Base-by-base conservation (phyloP, 2,329 filamentous ascomycete species). In the Curvularia eragrostidis region DNA sequence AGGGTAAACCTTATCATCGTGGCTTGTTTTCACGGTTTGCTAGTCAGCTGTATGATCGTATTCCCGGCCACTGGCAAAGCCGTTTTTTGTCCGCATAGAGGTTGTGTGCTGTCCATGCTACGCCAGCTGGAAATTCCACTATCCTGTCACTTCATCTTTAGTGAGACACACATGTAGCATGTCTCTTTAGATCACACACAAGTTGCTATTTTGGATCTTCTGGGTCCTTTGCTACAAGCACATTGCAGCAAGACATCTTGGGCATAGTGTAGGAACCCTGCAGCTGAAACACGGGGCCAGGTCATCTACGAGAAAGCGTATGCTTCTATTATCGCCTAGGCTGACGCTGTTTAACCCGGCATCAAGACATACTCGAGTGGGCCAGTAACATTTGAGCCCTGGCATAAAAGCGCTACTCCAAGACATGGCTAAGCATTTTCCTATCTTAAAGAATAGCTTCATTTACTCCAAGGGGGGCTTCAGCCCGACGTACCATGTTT, bases 401-500 rank as follows among this genome's bases (percentile, higher is more conserved):
- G 53, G 54, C 60, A 59, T 39, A 10, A 28, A 48, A 24, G 18
- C 46, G 52, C 36, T 51, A 39, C 39, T 54, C 46, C 42, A 30
- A 53, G 34, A 44, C n/a, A 43, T 39, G 46, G 48, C 32, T 50
- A 47, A 23, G 36, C 44, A n/a, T 32, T 21, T 47, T 15, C 15
- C 24, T 21, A 21, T 19, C 42, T 19, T 23, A 18, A 24, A 39
- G 53, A 59, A 41, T 42, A 47, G 39, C 52, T 52, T 41, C n/a
- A 43, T 24, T 49, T 53, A 42, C 36, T 48, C 43, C 47, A 44
- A 53, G 38, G 44, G 26, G 48, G 34, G n/a, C 32, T 59, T 56
- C 36, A 46, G 56, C 51, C 52, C 36, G 50, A n/a, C 34, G 38
- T 43, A 56, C 47, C 42, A 54, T 51, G 58, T 62, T 61, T 58